A percentile compares a stretch with the other conserved stretches of the same genome.
Evolutionary conservation across 345 rosid species (phyloP).

Genomic region (Sapria himalayana): DNA sequence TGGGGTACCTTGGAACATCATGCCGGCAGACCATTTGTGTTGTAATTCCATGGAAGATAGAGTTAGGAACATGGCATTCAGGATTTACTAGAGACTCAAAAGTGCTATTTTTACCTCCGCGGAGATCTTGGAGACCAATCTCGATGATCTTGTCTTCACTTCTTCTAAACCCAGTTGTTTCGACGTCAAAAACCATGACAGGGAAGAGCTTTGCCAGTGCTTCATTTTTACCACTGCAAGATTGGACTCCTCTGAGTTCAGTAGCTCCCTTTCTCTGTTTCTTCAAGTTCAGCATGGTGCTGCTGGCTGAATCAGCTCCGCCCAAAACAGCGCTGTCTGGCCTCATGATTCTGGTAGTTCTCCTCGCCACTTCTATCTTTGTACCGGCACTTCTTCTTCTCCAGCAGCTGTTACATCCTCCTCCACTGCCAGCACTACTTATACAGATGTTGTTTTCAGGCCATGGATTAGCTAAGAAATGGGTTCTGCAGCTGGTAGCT

Average conservation of each 20-base stretch:
- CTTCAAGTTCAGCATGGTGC: too few relatives aligned
- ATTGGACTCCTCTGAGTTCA: conserved; percentile 18
- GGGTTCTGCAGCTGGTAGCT: conserved; percentile 33
- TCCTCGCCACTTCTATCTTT: conserved; percentile 17
- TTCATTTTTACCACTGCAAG: conserved; percentile 23
- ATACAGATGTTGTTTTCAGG: conserved; percentile 20
- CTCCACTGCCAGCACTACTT: conserved; percentile 18
- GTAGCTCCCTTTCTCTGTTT: conserved; percentile 15
- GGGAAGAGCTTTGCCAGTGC: conserved; percentile 37
- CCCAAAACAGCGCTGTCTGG: conserved; percentile 17
- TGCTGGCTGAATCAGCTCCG: conserved; percentile 22
- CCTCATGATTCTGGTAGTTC: conserved; percentile 15
- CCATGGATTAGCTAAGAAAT: conserved; percentile 25
- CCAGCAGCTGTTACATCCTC: conserved; percentile 38
- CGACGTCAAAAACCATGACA: conserved; percentile 40
- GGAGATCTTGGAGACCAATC: conserved; percentile 63
- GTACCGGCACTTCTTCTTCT: conserved; percentile 31
- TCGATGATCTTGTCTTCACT: conserved; percentile 38
- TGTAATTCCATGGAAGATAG: conserved; percentile 42
- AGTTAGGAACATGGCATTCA: conserved; percentile 22
- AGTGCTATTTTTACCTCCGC: conserved; percentile 72
- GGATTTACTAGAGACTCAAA: conserved; percentile 75
- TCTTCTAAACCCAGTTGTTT: conserved; percentile 57
- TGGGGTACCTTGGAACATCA: conserved; percentile 65
- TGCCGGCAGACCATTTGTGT: conserved; percentile 50